A percentile compares a stretch with the other conserved stretches of the same genome.
Evolutionary conservation across 2,329 filamentous ascomycete genomes (phyloP).

Genomic region (Akanthomyces lecanii): DNA sequence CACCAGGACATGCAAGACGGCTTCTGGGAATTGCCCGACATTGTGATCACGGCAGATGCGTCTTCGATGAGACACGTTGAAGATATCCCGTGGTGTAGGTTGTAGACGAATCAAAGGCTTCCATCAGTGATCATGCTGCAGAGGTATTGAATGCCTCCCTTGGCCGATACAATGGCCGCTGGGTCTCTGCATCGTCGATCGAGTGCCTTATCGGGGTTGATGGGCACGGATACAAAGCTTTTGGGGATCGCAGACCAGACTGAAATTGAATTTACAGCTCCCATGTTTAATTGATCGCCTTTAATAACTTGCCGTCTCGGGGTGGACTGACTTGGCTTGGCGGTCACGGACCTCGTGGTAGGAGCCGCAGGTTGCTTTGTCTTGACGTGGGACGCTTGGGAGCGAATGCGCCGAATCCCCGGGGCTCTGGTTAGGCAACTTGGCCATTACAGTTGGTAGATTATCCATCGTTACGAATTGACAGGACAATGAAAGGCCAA

Average conservation of each 20-base stretch:
- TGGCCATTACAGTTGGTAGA: too few species aligned
- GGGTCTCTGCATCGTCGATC: neutral
- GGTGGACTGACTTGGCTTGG: neutral
- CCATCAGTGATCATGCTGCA: neutral
- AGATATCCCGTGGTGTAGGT: neutral
- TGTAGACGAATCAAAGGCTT: neutral
- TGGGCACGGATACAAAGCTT: too few species aligned
- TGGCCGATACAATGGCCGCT: neutral
- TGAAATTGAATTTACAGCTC: neutral
- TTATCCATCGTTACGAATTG: too few species aligned
- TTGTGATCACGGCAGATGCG: neutral
- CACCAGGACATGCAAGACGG: neutral
- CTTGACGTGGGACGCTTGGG: neutral
- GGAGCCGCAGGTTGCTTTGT: neutral
- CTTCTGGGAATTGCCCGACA: neutral
- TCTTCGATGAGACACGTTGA: neutral
- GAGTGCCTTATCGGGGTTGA: too few species aligned
- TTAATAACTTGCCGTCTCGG: neutral
- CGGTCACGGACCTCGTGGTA: neutral
- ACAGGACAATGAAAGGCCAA: too few species aligned
- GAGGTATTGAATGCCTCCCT: too few species aligned
- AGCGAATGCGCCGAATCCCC: neutral
- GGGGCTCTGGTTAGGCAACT: too few species aligned
- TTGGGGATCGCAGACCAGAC: neutral
- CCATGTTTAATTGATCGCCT: neutral